Conservation (phyloP, 306 rosid species). For the Glycine soja region DNA sequence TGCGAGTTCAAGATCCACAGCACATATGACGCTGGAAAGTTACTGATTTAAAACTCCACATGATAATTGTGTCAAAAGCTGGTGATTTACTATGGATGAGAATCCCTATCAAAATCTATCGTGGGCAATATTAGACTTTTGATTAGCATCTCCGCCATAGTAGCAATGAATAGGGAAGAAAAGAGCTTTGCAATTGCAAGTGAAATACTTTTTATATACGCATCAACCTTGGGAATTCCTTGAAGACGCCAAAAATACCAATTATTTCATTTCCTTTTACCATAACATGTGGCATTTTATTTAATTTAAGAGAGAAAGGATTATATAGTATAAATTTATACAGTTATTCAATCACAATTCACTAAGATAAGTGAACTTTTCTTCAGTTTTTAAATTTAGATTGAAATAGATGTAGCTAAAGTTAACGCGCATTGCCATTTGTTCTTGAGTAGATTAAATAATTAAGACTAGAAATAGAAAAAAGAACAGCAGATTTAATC, state of each 20-base stretch:
- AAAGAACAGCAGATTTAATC: constrained; percentile 20
- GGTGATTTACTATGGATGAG: constrained; percentile 16
- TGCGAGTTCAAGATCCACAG: too few relatives aligned
- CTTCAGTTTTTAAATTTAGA: constrained; percentile 23
- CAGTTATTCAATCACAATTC: not conserved
- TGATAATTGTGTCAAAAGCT: constrained; percentile 14
- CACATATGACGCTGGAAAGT: constrained; percentile 2
- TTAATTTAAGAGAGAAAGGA: not conserved
- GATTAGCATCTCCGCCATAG: constrained; percentile 26
- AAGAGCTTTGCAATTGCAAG: not conserved
- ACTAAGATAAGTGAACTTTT: constrained; percentile 5
- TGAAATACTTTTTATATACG: too few relatives aligned
- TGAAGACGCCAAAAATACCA: constrained; percentile 23
- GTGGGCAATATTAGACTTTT: constrained; percentile 22
- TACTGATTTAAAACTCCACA: not conserved
- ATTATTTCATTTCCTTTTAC: constrained; percentile 16
- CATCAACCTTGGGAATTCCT: too few relatives aligned
- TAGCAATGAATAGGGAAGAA: constrained; percentile 6
- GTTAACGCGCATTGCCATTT: constrained; percentile 41
- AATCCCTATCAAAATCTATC: not conserved
- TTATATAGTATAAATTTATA: too few relatives aligned
- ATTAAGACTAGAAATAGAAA: constrained; percentile 34
- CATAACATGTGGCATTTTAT: constrained; percentile 30
- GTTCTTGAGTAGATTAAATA: constrained; percentile 9
- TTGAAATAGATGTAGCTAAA: constrained; percentile 28